Base-by-base conservation (phyloP, 2,329 filamentous ascomycete genomes). In the Setomelanomma holmii region DNA sequence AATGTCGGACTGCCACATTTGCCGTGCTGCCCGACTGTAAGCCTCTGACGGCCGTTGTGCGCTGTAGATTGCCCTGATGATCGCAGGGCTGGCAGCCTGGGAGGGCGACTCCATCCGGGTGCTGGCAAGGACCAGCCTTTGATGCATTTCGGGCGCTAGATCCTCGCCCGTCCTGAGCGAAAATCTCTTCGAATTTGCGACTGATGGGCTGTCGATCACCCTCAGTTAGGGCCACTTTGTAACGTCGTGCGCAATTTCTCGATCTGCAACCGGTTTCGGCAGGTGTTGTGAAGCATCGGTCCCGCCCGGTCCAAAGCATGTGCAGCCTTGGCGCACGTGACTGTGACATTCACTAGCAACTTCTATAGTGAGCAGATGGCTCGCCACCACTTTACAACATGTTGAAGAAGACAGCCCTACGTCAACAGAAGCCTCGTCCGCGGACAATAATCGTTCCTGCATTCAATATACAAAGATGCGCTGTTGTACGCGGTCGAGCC, bases 401-500 rank as follows among this genome's bases (percentile, higher is more conserved):
- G 27, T 44, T 44, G 41, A 34, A n/a, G n/a, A n/a, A n/a, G 41
- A 33, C 16, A 33, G 20, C 17, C 7, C 12, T 20, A 1, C 24
- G 7, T 17, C 24, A 8, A 33, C 20, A 14, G 20, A 19, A 44
- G 8, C n/a, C 24, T 7, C 10, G 34, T 44, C 7, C 24, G n/a
- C 24, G 27, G 16, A 4, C 14, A 19, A n/a, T 20, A 41, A 27
- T 20, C 17, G 41, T 20, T 21, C 24, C 23, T 33, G 17, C 21
- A 7, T 11, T 44, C 24, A 39, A 23, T 30, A 20, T 33, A 34
- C 22, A 48, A 39, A 38, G 44, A 40, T 59, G 57, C 56, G 54
- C 60, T 56, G 56, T 60, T 54, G 36, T 43, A 27, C 40, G 23
- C 43, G 48, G 49, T 41, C 40, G 49, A 51, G 36, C 69, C 68